Percentiles rank a stretch among this genome's conserved stretches.
phyloP scores from a whole-genome alignment of 1,139 yeast genomes.

The Geotrichum reessii region DNA sequence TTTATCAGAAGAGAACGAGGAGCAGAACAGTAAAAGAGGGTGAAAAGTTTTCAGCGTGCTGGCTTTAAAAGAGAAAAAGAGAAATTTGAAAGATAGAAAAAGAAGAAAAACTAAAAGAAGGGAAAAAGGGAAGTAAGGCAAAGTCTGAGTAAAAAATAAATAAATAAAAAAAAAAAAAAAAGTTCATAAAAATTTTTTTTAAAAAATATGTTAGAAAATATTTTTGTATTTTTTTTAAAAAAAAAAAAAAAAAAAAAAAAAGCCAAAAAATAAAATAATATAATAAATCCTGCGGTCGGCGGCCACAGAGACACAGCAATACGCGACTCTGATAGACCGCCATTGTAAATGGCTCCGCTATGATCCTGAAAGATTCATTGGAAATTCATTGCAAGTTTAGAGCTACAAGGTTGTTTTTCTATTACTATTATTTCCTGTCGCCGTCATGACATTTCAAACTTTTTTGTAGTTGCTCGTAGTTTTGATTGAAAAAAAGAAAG shows the following conservation, averaged over 20 bases:
- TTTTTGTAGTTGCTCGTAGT: background rate
- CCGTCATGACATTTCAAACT: background rate
- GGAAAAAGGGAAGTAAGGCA: background rate
- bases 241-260: background rate
- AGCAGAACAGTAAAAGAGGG: background rate
- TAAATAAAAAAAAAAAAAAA: no score
- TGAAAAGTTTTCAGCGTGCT: background rate
- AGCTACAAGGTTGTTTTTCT: no score
- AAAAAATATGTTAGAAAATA: background rate
- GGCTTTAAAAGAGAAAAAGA: background rate
- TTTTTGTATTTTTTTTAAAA: background rate
- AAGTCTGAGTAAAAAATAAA: background rate
- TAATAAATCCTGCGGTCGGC: background rate
- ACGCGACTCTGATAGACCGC: background rate
- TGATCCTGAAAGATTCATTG: background rate
- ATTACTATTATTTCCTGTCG: background rate
- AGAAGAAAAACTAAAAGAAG: slow-evolving; percentile 3
- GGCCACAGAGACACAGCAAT: background rate
- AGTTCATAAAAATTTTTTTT: slow-evolving; percentile 8
- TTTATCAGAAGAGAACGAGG: background rate
- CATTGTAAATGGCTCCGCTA: background rate
- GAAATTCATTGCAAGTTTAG: background rate
- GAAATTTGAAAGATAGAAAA: background rate
- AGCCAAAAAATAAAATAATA: background rate
- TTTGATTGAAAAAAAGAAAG: no score